Percentiles rank a stretch among this genome's conserved stretches.
Conservation (phyloP, 306 rosid genomes). For the Vigna angularis region DNA sequence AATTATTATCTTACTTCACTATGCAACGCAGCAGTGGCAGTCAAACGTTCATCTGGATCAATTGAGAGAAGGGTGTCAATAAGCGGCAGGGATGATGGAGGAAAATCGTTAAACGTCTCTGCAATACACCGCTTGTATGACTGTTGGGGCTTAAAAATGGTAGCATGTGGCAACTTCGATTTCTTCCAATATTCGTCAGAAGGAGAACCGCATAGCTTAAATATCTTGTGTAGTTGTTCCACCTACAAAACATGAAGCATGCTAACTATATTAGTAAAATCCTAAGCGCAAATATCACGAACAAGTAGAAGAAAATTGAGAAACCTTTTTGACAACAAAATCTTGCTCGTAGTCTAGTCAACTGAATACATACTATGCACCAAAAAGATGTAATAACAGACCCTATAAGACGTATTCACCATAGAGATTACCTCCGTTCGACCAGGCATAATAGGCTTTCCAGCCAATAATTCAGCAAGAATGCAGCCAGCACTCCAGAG, state of each 20-base stretch:
- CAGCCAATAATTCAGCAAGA: constrained; percentile 61
- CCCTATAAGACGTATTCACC: constrained; percentile 15
- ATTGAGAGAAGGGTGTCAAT: constrained; percentile 57
- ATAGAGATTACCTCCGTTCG: constrained; percentile 59
- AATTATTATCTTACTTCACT: constrained; percentile 63
- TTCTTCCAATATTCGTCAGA: constrained; percentile 62
- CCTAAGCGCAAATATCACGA: constrained; percentile 33
- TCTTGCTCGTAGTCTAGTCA: constrained; percentile 43
- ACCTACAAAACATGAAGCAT: constrained; percentile 47
- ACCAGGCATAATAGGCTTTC: constrained; percentile 65
- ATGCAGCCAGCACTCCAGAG: constrained; percentile 66
- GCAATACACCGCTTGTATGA: constrained; percentile 57
- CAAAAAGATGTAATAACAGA: constrained; percentile 33
- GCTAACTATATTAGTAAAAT: constrained; percentile 33
- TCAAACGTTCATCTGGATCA: constrained; percentile 58
- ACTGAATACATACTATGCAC: constrained; percentile 18
- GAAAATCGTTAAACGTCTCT: constrained; percentile 56
- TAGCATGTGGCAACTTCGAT: constrained; percentile 59
- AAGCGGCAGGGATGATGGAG: constrained; percentile 54
- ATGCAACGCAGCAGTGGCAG: constrained; percentile 58
- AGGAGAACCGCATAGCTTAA: constrained; percentile 62
- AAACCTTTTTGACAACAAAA: constrained; percentile 27
- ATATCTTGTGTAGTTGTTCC: constrained; percentile 61
- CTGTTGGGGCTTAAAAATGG: constrained; percentile 62
- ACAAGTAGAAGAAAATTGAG: constrained; percentile 38